phyloP scores from a whole-genome alignment of 441 rosid species.

The Gossypium schwendimanii region DNA sequence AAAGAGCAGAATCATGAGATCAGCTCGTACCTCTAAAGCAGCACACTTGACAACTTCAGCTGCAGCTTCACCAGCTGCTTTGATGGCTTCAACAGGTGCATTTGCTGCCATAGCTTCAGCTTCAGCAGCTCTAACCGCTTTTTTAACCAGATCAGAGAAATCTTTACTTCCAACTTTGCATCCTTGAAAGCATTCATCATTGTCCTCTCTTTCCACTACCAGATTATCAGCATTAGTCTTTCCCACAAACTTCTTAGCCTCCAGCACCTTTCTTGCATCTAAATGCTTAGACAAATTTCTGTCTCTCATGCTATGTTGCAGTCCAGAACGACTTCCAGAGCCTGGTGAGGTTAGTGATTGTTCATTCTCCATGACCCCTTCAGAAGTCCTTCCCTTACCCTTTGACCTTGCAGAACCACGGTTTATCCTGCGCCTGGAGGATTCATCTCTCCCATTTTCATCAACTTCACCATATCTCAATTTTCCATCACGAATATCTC shows the following conservation, averaged over 20 bases:
- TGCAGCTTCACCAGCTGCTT: constrained; percentile 92
- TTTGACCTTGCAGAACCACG: constrained; percentile 58
- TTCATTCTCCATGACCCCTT: constrained; percentile 54
- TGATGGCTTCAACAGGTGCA: constrained; percentile 80
- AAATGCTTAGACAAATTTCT: constrained; percentile 39
- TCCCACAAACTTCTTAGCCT: constrained; percentile 38
- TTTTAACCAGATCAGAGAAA: constrained; percentile 66
- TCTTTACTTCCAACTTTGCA: constrained; percentile 78
- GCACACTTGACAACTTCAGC: constrained; percentile 94
- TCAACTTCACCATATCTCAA: constrained; percentile 54
- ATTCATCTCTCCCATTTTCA: constrained; percentile 72
- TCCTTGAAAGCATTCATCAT: constrained; percentile 70
- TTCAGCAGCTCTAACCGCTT: constrained; percentile 91
- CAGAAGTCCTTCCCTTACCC: constrained; percentile 65
- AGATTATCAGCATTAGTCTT: constrained; percentile 38
- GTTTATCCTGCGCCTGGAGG: constrained; percentile 50
- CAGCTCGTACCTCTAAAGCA: constrained; percentile 51
- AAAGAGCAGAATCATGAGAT: not conserved
- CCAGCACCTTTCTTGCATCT: constrained; percentile 49
- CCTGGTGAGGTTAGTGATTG: constrained; percentile 56
- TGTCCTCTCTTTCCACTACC: constrained; percentile 56
- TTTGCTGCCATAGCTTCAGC: constrained; percentile 88
- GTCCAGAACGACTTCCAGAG: constrained; percentile 52
- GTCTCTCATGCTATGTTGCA: constrained; percentile 43
- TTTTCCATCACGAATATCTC: constrained; percentile 45